These are phyloP conservation scores for Iberis amara DNA, from an alignment of 441 rosid genomes.

Conservation along the genomic window DNA sequence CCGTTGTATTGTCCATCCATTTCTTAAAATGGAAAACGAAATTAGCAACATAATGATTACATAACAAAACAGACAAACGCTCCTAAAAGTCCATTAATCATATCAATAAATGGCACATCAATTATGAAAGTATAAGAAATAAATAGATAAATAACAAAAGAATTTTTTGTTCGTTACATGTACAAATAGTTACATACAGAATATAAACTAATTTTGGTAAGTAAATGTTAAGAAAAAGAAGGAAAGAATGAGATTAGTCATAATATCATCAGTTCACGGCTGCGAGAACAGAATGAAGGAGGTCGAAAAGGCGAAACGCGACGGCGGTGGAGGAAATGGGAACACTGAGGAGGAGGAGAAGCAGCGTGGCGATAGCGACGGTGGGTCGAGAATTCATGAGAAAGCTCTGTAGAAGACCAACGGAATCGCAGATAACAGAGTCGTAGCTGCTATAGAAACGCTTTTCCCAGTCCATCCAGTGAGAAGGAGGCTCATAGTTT, in stretches of 20 bases:
- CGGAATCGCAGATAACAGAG: constrained; percentile 38
- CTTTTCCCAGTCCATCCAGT: constrained; percentile 82
- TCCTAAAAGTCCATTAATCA: constrained; percentile 4
- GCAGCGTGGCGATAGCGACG: constrained; percentile 41
- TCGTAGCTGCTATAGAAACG: constrained; percentile 44
- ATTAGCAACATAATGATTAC: background rate
- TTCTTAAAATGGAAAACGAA: background rate
- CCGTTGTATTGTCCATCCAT: constrained; percentile 6
- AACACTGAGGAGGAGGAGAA: constrained; percentile 40
- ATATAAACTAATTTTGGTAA: background rate
- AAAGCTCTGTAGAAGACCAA: constrained; percentile 45
- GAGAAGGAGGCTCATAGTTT: constrained; percentile 56
- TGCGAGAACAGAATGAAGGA: constrained; percentile 17
- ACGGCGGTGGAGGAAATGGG: constrained; percentile 35
- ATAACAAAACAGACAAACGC: background rate
- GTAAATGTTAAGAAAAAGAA: background rate
- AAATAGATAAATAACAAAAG: constrained; percentile 16
- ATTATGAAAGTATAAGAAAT: background rate
- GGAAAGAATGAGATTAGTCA: background rate
- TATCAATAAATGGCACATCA: too few relatives aligned
- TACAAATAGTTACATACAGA: background rate
- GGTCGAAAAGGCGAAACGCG: constrained; percentile 27
- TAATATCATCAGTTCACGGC: background rate
- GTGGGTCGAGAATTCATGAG: constrained; percentile 64
- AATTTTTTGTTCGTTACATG: background rate